phyloP scores from a whole-genome alignment of 176 grass and related monocot genomes.

The Secale cereale region DNA sequence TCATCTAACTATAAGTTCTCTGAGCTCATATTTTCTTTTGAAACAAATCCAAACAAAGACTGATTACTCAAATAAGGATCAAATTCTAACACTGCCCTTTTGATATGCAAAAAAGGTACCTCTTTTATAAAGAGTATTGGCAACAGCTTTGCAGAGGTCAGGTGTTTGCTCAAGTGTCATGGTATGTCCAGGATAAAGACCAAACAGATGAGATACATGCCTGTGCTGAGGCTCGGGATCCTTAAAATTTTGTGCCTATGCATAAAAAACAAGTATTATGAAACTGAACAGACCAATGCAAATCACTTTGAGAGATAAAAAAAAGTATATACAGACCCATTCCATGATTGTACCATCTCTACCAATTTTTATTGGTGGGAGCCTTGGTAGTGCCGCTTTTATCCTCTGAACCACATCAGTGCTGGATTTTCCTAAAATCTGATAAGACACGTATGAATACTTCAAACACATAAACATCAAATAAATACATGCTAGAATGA shows the following conservation, averaged over 20 bases:
- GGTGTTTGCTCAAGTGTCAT: slow-evolving; percentile 70
- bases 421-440: slow-evolving; percentile 69
- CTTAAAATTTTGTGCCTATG: slow-evolving; percentile 69
- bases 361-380: slow-evolving; percentile 70
- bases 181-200: slow-evolving; percentile 92
- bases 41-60: not conserved
- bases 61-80: not conserved
- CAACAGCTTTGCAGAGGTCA: slow-evolving; percentile 80
- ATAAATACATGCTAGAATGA: slow-evolving; percentile 6
- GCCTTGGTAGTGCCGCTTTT: slow-evolving; percentile 52
- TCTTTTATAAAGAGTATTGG: slow-evolving; percentile 88
- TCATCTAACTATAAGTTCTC: not conserved
- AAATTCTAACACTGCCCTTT: not conserved
- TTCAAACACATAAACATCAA: slow-evolving; percentile 8
- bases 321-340: slow-evolving; percentile 56
- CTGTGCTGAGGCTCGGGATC: slow-evolving; percentile 86
- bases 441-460: slow-evolving; percentile 14
- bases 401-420: slow-evolving; percentile 61
- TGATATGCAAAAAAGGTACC: slow-evolving; percentile 29
- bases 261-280: slow-evolving; percentile 11
- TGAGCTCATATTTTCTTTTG: not conserved
- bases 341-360: slow-evolving; percentile 91
- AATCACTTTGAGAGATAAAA: not conserved
- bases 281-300: not conserved
- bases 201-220: slow-evolving; percentile 87